Base-by-base conservation (phyloP, 1,284 basidiomycete species). In the Cutaneotrichosporon arboriforme region DNA sequence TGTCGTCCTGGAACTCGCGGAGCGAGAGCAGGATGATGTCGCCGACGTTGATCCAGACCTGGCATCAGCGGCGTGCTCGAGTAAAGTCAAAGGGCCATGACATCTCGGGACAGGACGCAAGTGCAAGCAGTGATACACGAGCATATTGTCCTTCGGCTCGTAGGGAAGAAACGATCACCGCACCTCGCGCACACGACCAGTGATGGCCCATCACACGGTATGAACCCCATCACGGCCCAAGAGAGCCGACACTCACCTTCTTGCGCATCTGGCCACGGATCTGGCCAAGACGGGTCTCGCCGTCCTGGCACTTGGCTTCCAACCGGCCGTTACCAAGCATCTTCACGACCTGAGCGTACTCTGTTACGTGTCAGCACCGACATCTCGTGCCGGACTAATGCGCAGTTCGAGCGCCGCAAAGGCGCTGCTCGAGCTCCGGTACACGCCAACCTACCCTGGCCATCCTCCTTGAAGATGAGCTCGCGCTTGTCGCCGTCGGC, bases 41-140 rank as follows among this genome's bases (percentile, higher is more conserved):
- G 65, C 96, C 96, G 68, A 93, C 90, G 73, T 96, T 96, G 76
- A 99, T 98, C 96, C 96, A 98, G 67, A 98, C 93, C 92, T 96
- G 65, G 22, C 35, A 37, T 39, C 10, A 48, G 46, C 26, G 12
- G 4, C 10, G 17, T 21, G 7, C 33, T 1, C 26, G 26, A 10
- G n/a, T n/a, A n/a, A n/a, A n/a, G n/a, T n/a, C n/a, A n/a, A n/a
- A n/a, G n/a, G n/a, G n/a, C n/a, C n/a, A n/a, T n/a, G n/a, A n/a
- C n/a, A n/a, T n/a, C n/a, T n/a, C n/a, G n/a, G n/a, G n/a, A n/a
- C n/a, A n/a, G n/a, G n/a, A n/a, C n/a, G n/a, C n/a, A n/a, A n/a
- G n/a, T n/a, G n/a, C n/a, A n/a, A n/a, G n/a, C n/a, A n/a, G n/a
- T n/a, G n/a, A n/a, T n/a, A n/a, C n/a, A n/a, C n/a, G n/a, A n/a